Base-by-base conservation (phyloP, 108 stramenopile genomes). In the Cyclotella distinguenda region DNA sequence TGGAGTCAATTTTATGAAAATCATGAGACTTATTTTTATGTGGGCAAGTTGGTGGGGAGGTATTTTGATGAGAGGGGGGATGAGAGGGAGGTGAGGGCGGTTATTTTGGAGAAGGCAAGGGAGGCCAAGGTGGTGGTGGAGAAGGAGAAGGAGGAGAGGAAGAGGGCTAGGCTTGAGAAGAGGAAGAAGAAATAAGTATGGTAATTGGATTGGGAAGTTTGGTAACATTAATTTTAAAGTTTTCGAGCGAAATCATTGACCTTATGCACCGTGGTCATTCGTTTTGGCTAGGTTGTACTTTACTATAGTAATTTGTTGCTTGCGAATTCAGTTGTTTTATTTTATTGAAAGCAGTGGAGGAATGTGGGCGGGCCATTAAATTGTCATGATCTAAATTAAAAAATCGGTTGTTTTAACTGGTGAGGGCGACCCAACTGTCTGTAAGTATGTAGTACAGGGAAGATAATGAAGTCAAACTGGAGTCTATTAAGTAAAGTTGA, bases 31-130 rank as follows among this genome's bases (percentile, higher is more conserved):
- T 90, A 90, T 43, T 22, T 56, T 23, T 86, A 67, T 67, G 32
- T 87, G 43, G 89, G 89, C 13, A 16, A 71, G 6, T 63, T 88
- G 51, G 80, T 68, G 16, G 73, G 79, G 10, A 45, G 64, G 44
- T 90, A 58, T 61, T 90, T 83, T 54, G 71, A 87, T 54, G 74
- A 74, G 21, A 33, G 68, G 12, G 89, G 89, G 34, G 43, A 73
- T 25, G 69, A 76, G 31, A 77, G 51, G 46, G 70, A 80, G 16
- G 35, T 74, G 15, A 46, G 72, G 32, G 46, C 33, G 33, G 21
- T 44, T 33, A 74, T 79, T 34, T 21, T 68, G 44, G 44, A 59
- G 23, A 73, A 53, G 58, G 58, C 66, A 5, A 42, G 18, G 30
- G 65, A 34, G 23, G 77, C 71, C 30, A 72, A 78, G 45, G 45